A percentile compares a stretch with the other conserved stretches of the same genome.
Evolutionary conservation across 176 grass and related monocot species (phyloP).

Genomic region (Eragrostis nindensis): DNA sequence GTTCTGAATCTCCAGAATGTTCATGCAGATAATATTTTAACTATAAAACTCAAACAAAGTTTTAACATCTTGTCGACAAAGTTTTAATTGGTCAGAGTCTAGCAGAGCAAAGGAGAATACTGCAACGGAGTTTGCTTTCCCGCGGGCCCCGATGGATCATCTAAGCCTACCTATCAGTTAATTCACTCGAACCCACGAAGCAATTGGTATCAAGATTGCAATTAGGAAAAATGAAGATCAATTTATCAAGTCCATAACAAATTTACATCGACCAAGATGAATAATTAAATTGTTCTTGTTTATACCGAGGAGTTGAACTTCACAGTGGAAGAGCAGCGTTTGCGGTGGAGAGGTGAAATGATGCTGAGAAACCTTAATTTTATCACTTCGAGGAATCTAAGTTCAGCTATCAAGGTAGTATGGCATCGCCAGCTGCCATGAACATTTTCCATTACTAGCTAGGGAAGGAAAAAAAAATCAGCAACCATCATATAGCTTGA

Average conservation of each 20-base stretch:
- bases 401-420: neutral
- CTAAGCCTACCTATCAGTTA: too few relatives aligned
- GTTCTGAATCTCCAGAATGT: too few relatives aligned
- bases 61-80: too few relatives aligned
- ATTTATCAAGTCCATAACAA: neutral
- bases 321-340: neutral
- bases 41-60: too few relatives aligned
- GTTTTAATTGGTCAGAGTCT: too few relatives aligned
- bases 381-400: slow-evolving; percentile 24
- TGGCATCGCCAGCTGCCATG: neutral
- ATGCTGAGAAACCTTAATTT: slow-evolving; percentile 25
- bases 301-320: slow-evolving; percentile 55
- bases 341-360: neutral
- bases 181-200: too few relatives aligned
- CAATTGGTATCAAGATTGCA: too few relatives aligned
- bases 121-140: too few relatives aligned
- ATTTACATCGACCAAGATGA: neutral
- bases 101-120: too few relatives aligned
- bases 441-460: neutral
- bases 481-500: neutral
- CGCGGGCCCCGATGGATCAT: too few relatives aligned
- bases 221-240: too few relatives aligned
- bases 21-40: too few relatives aligned
- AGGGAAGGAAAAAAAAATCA: neutral
- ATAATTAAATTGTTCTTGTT: slow-evolving; percentile 26